These are phyloP conservation scores for Penicilliopsis zonata DNA, from an alignment of 495 filamentous ascomycete species.

Conservation along the genomic window DNA sequence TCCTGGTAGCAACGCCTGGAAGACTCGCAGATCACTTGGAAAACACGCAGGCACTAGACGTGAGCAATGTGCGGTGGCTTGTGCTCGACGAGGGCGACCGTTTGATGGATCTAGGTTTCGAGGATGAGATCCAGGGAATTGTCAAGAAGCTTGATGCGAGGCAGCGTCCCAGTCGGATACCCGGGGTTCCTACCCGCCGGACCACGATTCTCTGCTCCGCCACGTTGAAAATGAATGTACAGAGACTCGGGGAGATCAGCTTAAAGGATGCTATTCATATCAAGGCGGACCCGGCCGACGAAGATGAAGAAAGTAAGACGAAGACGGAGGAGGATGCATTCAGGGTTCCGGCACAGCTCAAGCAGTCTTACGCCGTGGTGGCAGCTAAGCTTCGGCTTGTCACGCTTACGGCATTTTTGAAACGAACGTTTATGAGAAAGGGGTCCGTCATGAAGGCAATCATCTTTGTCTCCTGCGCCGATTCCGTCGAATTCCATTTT, in stretches of 20 bases:
- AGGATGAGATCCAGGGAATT: conserved; percentile 74
- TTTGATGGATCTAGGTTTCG: conserved; percentile 94
- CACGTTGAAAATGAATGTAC: conserved; percentile 93
- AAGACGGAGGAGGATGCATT: conserved; percentile 46
- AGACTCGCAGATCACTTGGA: conserved; percentile 82
- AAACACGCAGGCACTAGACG: conserved; percentile 77
- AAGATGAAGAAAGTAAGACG: conserved; percentile 24
- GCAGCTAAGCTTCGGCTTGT: conserved; percentile 85
- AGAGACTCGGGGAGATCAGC: conserved; percentile 84
- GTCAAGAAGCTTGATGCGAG: conserved; percentile 56
- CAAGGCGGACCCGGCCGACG: conserved; percentile 45
- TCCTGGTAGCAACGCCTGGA: conserved; percentile 88
- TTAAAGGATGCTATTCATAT: conserved; percentile 87
- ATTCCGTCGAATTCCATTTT: conserved; percentile 94
- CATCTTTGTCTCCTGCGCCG: conserved; percentile 91
- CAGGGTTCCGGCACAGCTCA: conserved; percentile 82
- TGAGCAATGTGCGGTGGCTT: conserved; percentile 84
- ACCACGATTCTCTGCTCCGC: conserved; percentile 92
- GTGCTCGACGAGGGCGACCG: conserved; percentile 93
- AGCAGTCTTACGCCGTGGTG: conserved; percentile 77
- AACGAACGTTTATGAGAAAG: conserved; percentile 72
- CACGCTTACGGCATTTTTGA: conserved; percentile 69
- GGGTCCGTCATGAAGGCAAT: conserved; percentile 90
- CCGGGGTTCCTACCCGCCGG: conserved; percentile 57
- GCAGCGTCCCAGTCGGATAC: conserved; percentile 31